Base-by-base conservation (phyloP, 2,329 filamentous ascomycete species). In the Ophiocordyceps unilateralis region DNA sequence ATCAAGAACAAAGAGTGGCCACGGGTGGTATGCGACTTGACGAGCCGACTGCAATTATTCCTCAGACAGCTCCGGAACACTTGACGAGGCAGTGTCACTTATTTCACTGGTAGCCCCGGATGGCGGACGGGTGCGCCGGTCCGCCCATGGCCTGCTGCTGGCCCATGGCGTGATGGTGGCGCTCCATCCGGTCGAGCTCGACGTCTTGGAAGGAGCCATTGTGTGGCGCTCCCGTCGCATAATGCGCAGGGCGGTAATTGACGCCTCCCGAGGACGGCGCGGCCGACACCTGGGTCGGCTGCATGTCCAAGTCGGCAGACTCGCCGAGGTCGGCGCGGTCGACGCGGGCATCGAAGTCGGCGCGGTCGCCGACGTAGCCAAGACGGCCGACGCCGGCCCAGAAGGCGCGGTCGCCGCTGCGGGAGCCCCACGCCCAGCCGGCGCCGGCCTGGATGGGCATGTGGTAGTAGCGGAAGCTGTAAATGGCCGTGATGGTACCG, bases 361-460 rank as follows among this genome's bases (percentile, higher is more conserved):
- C 53, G 9, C 59, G 47, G 48, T 68, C 61, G 12, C 65, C 69
- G 11, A 69, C 70, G 50, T 73, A 77, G 47, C 70, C 74, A 48
- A 69, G 64, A 38, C 69, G 70, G 1, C 76, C 83, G 1, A 85
- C 70, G 12, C 82, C 83, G 17, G 83, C 78, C 67, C 81, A 86
- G 58, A 88, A 94, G 0, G 85, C 83, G 47, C 84, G 71, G 43
- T 79, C 71, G 38, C 68, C 66, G 53, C 74, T 83, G 41, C 88
- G 71, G 0, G 86, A 79, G 3, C 82, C 86, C 88, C 87, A 94
- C 0, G 84, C 78, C 86, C 87, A 94, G 14, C 88, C 88, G 2
- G 81, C 82, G 7, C 86, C 86, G n/a, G 56, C 54, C 20, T 50
- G 54, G 48, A 93, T 77, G 1, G 87, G 85, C 10, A 91, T 64